Conservation (phyloP, 2,329 filamentous ascomycete species). For the Cryphonectria nitschkei region DNA sequence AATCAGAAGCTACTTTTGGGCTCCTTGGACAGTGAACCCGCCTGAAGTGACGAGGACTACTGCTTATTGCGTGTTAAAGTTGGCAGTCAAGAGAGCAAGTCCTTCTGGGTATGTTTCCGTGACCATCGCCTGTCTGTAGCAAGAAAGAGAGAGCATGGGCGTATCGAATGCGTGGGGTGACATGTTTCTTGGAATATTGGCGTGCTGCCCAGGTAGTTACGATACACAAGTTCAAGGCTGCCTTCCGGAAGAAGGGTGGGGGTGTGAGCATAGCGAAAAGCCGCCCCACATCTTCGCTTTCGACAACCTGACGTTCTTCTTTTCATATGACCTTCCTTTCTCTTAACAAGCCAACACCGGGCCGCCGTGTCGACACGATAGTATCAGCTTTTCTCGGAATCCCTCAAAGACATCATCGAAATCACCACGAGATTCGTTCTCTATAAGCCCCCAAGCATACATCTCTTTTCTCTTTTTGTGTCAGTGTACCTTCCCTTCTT, state of each 20-base stretch:
- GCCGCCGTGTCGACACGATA: neutral
- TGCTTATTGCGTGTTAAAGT: neutral
- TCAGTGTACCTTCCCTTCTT: no score
- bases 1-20: neutral
- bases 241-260: neutral
- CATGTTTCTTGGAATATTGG: neutral
- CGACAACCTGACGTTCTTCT: neutral
- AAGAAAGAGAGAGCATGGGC: neutral
- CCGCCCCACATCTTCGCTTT: slow-evolving; percentile 1
- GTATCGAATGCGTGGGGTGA: neutral
- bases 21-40: neutral
- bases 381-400: neutral
- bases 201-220: neutral
- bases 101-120: neutral
- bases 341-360: neutral
- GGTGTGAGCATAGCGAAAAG: neutral
- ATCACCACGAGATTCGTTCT: neutral
- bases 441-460: neutral
- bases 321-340: neutral
- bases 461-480: no score
- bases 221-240: neutral
- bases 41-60: neutral
- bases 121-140: neutral
- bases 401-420: neutral
- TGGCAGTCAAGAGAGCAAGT: neutral